Evolutionary conservation across 768 basidiomycete genomes (phyloP), one percentile per base, ranked within the genome.

Genomic region (Leccinum aurantiacum): DNA sequence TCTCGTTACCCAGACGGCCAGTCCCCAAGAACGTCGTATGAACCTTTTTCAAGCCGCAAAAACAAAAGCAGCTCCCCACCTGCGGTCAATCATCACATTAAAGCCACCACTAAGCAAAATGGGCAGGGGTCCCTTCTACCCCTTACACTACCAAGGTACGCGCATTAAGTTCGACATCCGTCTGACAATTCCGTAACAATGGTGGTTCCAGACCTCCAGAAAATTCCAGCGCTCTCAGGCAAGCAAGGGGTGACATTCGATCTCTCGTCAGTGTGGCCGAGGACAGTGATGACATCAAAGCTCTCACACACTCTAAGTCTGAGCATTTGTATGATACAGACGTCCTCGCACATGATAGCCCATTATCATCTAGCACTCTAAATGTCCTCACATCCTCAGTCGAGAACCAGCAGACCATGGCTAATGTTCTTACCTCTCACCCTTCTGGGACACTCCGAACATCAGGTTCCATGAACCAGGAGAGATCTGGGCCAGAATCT

Each of bases 301-400:
- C 47, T 47, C 57, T 66, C 53, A 58, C 56, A 4, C 48, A 25
- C 46, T 60, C 61, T 4, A 59, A 64, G 59, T 60, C 61, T 55
- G 51, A 44, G 33, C 13, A 24, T 7, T 31, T 61, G 15, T 48
- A 38, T 24, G 31, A 52, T 49, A 41, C 27, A 27, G 31, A 52
- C 25, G n/a, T 33, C 53, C 54, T 48, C 46, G 46, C 35, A 35
- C 46, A 60, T 53, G 63, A 59, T 54, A 59, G 19, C 25, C 24
- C 22, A 33, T 44, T 17, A 33, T 44, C 56, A 54, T 54, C 37
- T 57, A 52, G 33, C 15, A 54, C 37, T 54, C 55, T 24, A 52
- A 17, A 47, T 31, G 22, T 10, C 27, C 49, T 57, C 37, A 57
- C 57, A 55, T 44, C 24, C 14, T 53, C 50, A 24, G 19, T 33